Base-by-base conservation (phyloP, 2,329 filamentous ascomycete genomes). In the Fusarium compactum region DNA sequence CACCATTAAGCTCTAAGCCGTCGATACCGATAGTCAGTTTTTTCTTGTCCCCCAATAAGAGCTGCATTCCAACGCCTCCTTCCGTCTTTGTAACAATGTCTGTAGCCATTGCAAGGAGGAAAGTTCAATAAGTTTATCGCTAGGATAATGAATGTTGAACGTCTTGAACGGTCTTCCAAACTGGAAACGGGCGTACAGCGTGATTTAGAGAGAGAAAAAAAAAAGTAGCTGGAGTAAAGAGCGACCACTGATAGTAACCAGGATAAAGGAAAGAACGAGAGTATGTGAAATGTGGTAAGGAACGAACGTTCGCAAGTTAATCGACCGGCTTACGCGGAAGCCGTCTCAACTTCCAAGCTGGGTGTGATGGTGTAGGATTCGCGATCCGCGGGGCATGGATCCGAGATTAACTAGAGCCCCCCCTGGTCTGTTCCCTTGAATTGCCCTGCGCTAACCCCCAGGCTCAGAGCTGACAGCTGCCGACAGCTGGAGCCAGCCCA, bases 1-100 rank as follows among this genome's bases (percentile, higher is more conserved):
- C 77, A 82, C 81, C 81, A 59, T 76, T 67, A 24, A 82, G 57
- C 41, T 78, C 67, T 41, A 82, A 72, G 12, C 76, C 72, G 41
- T 77, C 74, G 8, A 71, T 69, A 29, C 75, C 74, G 60, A 80
- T 76, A 14, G 74, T 79, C 62, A 82, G 65, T 44, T 75, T 76
- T 65, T 74, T 77, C 60, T 76, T 75, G 46, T 67, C 77, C 50
- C 75, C 76, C 27, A 82, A 67, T 10, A 65, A 53, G n/a, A 80
- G 71, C 41, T 69, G 72, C 72, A 74, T 70, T 46, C 74, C 78
- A 56, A 74, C 62, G 14, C 63, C 65, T 6, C 65, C 71, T 11
- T 77, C 74, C 67, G 73, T 71, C 48, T 62, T 56, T 41, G 27
- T 53, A 44, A 67, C 58, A 43, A 59, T 58, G 11, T 60, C 63